These are phyloP conservation scores for Zoysia japonica DNA, from an alignment of 176 grass and related monocot genomes.

Conservation along the genomic window DNA sequence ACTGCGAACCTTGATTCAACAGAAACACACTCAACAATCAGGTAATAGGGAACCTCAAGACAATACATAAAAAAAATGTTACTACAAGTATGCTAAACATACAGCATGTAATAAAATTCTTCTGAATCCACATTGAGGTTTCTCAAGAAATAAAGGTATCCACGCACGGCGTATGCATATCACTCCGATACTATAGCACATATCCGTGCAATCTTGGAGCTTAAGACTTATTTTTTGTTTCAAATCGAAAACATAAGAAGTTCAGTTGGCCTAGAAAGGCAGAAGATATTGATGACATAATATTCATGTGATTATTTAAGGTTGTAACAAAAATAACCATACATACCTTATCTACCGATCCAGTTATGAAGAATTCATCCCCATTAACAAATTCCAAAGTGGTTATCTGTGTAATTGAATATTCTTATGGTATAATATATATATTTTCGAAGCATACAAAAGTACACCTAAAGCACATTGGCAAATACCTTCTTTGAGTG, in stretches of 20 bases:
- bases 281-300: background rate
- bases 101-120: no score
- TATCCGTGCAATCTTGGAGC: no score
- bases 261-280: background rate
- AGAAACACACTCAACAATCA: background rate
- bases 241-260: background rate
- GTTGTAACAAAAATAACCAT: no score
- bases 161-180: no score
- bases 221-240: background rate
- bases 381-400: constrained; percentile 86
- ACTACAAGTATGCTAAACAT: no score
- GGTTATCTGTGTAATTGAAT: constrained; percentile 62
- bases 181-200: no score
- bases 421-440: background rate
- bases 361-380: constrained; percentile 74
- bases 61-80: no score
- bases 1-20: constrained; percentile 7
- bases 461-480: background rate
- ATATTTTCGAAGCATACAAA: no score
- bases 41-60: no score
- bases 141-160: no score
- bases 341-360: constrained; percentile 60
- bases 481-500: constrained; percentile 91
- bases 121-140: no score
- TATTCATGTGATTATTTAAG: no score